Percentiles rank a stretch among this genome's conserved stretches.
Evolutionary conservation across 495 filamentous ascomycete species (phyloP).

Genomic region (Margaritispora aquatica): DNA sequence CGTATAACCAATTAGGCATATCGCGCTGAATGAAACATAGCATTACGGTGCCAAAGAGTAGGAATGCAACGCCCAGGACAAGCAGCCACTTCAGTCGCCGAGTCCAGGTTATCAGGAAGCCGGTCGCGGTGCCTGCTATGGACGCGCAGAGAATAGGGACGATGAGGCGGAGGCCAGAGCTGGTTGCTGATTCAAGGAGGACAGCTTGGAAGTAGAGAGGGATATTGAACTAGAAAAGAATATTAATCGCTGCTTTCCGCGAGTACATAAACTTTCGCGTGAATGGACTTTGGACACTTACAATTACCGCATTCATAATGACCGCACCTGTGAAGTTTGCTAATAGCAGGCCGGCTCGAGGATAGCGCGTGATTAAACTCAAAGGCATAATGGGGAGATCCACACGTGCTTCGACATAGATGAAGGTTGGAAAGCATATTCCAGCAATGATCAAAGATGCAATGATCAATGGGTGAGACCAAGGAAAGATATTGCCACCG

Average conservation of each 20-base stretch:
- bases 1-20: slow-evolving; percentile 52
- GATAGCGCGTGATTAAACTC: slow-evolving; percentile 30
- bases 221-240: slow-evolving; percentile 51
- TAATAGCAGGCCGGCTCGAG: slow-evolving; percentile 61
- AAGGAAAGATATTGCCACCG: slow-evolving; percentile 70
- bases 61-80: slow-evolving; percentile 46
- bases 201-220: slow-evolving; percentile 79
- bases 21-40: slow-evolving; percentile 41
- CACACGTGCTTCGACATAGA: slow-evolving; percentile 56
- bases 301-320: slow-evolving; percentile 53
- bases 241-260: slow-evolving; percentile 62
- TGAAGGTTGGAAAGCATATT: slow-evolving; percentile 49
- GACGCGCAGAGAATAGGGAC: slow-evolving; percentile 54
- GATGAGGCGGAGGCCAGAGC: slow-evolving; percentile 65
- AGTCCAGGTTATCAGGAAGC: slow-evolving; percentile 64
- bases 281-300: no score
- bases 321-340: slow-evolving; percentile 59
- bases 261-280: no score
- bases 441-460: slow-evolving; percentile 50
- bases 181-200: slow-evolving; percentile 62
- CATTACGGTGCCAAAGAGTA: slow-evolving; percentile 47
- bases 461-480: slow-evolving; percentile 67
- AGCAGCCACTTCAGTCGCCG: slow-evolving; percentile 58
- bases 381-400: slow-evolving; percentile 55
- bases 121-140: slow-evolving; percentile 52